phyloP scores from a whole-genome alignment of 768 basidiomycete species.

The Leccinum fibrillosum region DNA sequence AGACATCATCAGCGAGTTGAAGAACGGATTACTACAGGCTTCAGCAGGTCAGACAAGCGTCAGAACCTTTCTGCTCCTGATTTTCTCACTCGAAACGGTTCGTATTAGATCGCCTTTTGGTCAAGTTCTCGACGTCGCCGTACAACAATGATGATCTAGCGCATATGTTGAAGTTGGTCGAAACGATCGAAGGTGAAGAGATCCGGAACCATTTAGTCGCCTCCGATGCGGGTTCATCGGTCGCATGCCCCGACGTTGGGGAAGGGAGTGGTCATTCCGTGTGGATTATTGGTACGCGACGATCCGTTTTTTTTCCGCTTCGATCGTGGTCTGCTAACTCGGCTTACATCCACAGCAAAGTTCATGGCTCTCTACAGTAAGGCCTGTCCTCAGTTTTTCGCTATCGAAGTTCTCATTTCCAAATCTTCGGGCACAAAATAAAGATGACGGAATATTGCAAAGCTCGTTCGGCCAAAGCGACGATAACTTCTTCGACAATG shows the following conservation, averaged over 20 bases:
- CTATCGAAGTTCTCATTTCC: background rate
- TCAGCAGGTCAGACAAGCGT: slow-evolving; percentile 23
- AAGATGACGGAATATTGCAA: slow-evolving; percentile 26
- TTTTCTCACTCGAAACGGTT: background rate
- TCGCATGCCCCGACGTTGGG: slow-evolving; percentile 1
- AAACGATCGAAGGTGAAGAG: slow-evolving; percentile 17
- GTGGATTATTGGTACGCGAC: slow-evolving; percentile 26
- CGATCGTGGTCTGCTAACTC: slow-evolving; percentile 3
- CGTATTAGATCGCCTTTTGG: slow-evolving; percentile 25
- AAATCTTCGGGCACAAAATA: background rate
- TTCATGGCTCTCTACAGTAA: slow-evolving; percentile 31
- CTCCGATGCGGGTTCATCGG: background rate
- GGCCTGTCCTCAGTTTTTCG: background rate
- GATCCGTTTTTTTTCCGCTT: background rate
- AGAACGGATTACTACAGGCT: slow-evolving; percentile 24
- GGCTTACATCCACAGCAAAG: slow-evolving; percentile 14
- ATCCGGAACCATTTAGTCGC: background rate
- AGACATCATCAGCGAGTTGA: slow-evolving; percentile 16
- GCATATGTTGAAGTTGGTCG: slow-evolving; percentile 28
- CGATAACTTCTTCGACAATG: slow-evolving; percentile 29
- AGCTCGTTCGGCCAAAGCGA: slow-evolving; percentile 31
- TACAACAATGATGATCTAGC: slow-evolving; percentile 19
- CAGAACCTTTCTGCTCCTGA: background rate
- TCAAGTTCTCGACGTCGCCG: slow-evolving; percentile 34
- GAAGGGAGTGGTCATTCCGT: slow-evolving; percentile 13